Conservation (phyloP, 2,329 filamentous ascomycete genomes). For the Atkinsonella texensis region DNA sequence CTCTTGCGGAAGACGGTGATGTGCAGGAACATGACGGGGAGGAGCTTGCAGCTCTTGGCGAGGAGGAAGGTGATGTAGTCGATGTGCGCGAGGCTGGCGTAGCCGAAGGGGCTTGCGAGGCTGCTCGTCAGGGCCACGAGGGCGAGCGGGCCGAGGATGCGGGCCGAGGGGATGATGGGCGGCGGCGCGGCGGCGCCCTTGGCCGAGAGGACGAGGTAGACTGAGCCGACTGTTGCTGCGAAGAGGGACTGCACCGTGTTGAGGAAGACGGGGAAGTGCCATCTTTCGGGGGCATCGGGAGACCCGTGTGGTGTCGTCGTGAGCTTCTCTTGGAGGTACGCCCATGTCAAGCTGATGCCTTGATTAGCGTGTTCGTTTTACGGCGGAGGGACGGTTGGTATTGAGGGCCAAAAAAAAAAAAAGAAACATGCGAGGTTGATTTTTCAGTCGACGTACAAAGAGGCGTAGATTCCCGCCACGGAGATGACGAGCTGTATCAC, state of each 20-base stretch:
- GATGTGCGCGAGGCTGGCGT: slow-evolving; percentile 82
- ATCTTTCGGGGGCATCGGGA: slow-evolving; percentile 54
- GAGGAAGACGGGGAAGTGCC: slow-evolving; percentile 88
- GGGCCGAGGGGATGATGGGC: slow-evolving; percentile 63
- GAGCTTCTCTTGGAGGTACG: slow-evolving; percentile 90
- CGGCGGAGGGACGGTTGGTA: not conserved
- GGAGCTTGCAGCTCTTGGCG: slow-evolving; percentile 93
- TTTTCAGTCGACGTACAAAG: slow-evolving; percentile 55
- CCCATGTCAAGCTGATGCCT: slow-evolving; percentile 69
- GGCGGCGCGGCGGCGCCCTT: slow-evolving; percentile 30
- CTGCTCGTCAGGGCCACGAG: slow-evolving; percentile 81
- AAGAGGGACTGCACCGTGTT: slow-evolving; percentile 93
- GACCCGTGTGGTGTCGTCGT: slow-evolving; percentile 81
- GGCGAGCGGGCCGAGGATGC: slow-evolving; percentile 65
- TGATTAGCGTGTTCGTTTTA: too few species aligned
- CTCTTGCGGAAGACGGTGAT: slow-evolving; percentile 78
- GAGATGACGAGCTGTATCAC: slow-evolving; percentile 69
- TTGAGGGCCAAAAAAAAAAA: too few species aligned
- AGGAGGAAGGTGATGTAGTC: slow-evolving; percentile 98
- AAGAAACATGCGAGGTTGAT: not conserved
- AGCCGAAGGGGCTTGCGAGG: slow-evolving; percentile 89
- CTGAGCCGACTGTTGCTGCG: slow-evolving; percentile 67
- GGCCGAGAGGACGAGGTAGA: slow-evolving; percentile 65
- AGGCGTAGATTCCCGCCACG: slow-evolving; percentile 91
- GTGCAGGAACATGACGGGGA: slow-evolving; percentile 97